Evolutionary conservation across 2,329 filamentous ascomycete species (phyloP).

Genomic region (Orbilia brochopaga): DNA sequence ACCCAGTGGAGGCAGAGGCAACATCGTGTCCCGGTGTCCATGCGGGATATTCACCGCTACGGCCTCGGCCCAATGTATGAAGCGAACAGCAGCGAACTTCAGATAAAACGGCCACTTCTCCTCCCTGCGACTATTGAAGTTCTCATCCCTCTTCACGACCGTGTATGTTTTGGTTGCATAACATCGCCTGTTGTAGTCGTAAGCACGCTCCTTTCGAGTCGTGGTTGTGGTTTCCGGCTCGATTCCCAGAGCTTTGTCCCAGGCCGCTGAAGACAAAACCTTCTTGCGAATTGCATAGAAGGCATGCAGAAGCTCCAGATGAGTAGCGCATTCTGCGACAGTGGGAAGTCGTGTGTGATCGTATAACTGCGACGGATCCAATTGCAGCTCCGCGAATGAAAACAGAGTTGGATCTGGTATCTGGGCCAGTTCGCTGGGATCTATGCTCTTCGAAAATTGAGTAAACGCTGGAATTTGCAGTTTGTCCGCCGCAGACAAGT

Average conservation of each 20-base stretch:
- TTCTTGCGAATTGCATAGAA: slow-evolving; percentile 67
- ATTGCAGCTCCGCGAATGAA: background rate
- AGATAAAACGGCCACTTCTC: slow-evolving; percentile 10
- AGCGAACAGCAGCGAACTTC: background rate
- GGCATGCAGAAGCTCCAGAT: slow-evolving; percentile 74
- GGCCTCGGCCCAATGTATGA: background rate
- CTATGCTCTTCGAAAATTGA: too few relatives aligned
- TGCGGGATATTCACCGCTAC: background rate
- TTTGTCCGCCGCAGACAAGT: background rate
- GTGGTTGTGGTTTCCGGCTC: background rate
- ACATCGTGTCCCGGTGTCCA: background rate
- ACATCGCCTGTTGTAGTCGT: background rate
- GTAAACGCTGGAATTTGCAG: too few relatives aligned
- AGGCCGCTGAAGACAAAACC: slow-evolving; percentile 8
- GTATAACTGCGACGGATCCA: too few relatives aligned
- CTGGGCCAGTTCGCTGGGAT: background rate
- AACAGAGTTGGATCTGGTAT: background rate
- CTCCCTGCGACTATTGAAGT: background rate
- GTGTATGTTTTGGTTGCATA: background rate
- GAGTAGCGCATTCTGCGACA: slow-evolving; percentile 66
- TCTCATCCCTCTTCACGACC: background rate
- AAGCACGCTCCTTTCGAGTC: background rate
- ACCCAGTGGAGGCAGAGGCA: slow-evolving; percentile 5
- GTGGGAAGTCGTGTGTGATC: slow-evolving; percentile 20
- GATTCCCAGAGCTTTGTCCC: background rate